Evolutionary conservation across 2,329 filamentous ascomycete species (phyloP), one percentile per base, ranked within the genome.

Genomic region (Ceratocystis smalleyi): DNA sequence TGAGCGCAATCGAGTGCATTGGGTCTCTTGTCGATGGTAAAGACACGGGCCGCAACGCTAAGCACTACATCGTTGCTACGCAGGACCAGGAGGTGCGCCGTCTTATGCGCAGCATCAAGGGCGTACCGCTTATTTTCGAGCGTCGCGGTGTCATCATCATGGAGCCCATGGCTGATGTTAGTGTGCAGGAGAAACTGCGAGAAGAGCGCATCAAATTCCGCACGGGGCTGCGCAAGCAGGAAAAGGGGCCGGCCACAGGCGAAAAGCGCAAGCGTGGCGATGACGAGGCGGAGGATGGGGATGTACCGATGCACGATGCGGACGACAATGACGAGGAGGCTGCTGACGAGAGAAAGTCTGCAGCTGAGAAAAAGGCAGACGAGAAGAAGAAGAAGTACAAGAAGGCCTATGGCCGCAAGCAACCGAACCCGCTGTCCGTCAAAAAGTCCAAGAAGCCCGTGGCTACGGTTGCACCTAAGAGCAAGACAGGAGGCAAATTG

Each of bases 11-110:
- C 64, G 87, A 89, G 68, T 95, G 90, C 71, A 74, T 95, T 55
- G 76, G 77, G 66, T 83, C 81, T 62, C 88, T 96, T 6, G 84
- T 97, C 63, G 91, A 91, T 70, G 83, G 89, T 12, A 94, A 94
- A 72, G 78, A 76, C 61, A 83, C 77, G 67, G 80, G 82, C 47
- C 81, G 81, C 65, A 94, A 94, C 73, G 90, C 89, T 75, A 83
- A 91, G 71, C 81, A 86, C 66, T 92, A 92, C 71, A 82, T 90
- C 12, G 85, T 92, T 22, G 88, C 88, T 7, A 86, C 82, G 67
- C 88, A 92, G 73, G 85, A 87, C 68, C 74, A 78, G 27, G 81
- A 83, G 51, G 79, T 89, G 57, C 77, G 88, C 68, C 78, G 79
- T 59, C 76, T 77, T 68, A 79, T 92, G 76, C 80, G 88, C 61